Evolutionary conservation across 371 early-diverging fungal species (phyloP).

Genomic region (Mortierella sp.): DNA sequence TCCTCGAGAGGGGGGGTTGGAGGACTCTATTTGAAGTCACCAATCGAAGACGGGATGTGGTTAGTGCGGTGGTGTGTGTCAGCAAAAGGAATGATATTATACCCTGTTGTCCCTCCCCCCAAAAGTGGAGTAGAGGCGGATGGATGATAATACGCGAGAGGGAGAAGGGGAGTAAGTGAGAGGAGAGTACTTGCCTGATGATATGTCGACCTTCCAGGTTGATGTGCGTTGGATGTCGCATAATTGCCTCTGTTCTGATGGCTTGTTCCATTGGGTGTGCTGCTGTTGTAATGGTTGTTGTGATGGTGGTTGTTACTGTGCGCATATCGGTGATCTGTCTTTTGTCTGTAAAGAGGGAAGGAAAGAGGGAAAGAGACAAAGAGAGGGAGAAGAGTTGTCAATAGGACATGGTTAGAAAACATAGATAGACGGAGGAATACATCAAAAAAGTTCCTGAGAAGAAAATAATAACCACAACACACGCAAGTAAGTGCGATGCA

Average conservation of each 20-base stretch:
- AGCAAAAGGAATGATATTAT: background rate
- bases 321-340: background rate
- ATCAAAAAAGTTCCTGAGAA: background rate
- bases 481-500: background rate
- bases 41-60: background rate
- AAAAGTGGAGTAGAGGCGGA: background rate
- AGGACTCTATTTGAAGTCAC: slow-evolving; percentile 18
- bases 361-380: background rate
- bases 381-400: background rate
- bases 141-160: background rate
- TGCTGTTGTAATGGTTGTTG: slow-evolving; percentile 7
- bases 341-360: background rate
- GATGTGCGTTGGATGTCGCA: background rate
- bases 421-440: background rate
- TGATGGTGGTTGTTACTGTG: background rate
- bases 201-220: background rate
- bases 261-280: background rate
- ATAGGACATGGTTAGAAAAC: background rate
- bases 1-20: slow-evolving; percentile 37
- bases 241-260: background rate
- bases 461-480: background rate
- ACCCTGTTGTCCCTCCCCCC: background rate
- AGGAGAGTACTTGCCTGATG: slow-evolving; percentile 8
- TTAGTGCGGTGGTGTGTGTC: background rate
- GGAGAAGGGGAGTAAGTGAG: background rate